Evolutionary conservation across 768 basidiomycete species (phyloP).

Genomic region (Russula sp.): DNA sequence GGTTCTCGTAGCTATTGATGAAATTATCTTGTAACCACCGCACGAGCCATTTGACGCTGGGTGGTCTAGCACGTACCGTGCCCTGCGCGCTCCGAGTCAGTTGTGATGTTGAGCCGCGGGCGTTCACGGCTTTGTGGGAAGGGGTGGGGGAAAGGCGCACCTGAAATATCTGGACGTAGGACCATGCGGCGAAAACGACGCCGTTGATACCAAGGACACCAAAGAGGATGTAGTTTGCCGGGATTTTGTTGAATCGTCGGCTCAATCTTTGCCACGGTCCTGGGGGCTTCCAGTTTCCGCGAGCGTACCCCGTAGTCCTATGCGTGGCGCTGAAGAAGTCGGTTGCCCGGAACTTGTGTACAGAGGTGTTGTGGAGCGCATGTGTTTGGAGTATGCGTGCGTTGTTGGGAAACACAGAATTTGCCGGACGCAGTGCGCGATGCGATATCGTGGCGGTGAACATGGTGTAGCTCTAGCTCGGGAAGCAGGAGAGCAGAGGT

Average conservation of each 20-base stretch:
- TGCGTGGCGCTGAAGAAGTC: constrained; percentile 23
- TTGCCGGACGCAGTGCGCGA: not conserved
- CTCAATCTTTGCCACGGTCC: constrained; percentile 23
- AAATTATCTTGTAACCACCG: constrained; percentile 59
- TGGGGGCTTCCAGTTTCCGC: not conserved
- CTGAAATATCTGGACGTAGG: constrained; percentile 25
- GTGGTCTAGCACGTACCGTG: constrained; percentile 1
- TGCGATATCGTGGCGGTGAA: not conserved
- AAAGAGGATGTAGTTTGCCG: constrained; percentile 48
- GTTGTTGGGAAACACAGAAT: not conserved
- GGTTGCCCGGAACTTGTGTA: constrained; percentile 19
- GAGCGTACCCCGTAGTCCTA: constrained; percentile 1
- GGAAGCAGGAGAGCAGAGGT: not conserved
- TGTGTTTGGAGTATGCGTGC: not conserved
- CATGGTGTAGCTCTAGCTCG: not conserved
- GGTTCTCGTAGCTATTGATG: constrained; percentile 49
- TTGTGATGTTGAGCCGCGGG: not conserved
- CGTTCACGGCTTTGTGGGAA: not conserved
- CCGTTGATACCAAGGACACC: constrained; percentile 60
- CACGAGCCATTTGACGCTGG: constrained; percentile 32
- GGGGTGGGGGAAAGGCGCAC: constrained; percentile 13
- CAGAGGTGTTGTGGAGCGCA: not conserved
- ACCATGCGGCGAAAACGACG: constrained; percentile 55
- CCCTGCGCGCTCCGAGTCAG: not conserved
- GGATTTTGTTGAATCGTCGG: constrained; percentile 44